A percentile compares a stretch with the other conserved stretches of the same genome.
These are phyloP conservation scores for Penicillium sp. DNA, from an alignment of 2,329 filamentous ascomycete species.

Conservation along the genomic window DNA sequence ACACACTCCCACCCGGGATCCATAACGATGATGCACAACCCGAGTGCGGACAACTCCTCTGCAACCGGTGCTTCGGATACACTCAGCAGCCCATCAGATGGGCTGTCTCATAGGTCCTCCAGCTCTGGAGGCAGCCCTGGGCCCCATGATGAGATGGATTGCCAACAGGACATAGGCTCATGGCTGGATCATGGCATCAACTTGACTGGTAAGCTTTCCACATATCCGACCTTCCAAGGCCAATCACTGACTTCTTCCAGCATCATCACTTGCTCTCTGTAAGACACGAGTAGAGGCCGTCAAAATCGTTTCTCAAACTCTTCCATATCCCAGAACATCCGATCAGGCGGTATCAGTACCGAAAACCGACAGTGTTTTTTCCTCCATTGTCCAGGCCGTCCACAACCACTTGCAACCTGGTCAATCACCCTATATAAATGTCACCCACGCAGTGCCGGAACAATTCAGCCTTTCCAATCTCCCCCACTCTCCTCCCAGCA, in stretches of 20 bases:
- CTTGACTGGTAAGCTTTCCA: slow-evolving; percentile 33
- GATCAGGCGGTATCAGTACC: slow-evolving; percentile 31
- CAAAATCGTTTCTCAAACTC: slow-evolving; percentile 59
- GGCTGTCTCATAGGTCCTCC: slow-evolving; percentile 31
- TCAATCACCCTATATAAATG: slow-evolving; percentile 60
- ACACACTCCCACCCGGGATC: slow-evolving; percentile 28
- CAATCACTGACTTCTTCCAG: slow-evolving; percentile 18
- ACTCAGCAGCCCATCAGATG: slow-evolving; percentile 32
- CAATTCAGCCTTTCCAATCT: slow-evolving; percentile 62
- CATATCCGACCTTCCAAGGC: neutral
- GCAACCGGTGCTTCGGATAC: slow-evolving; percentile 28
- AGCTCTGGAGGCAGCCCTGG: slow-evolving; percentile 33
- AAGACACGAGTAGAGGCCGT: slow-evolving; percentile 45
- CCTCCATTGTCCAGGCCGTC: slow-evolving; percentile 54
- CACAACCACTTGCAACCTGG: slow-evolving; percentile 52
- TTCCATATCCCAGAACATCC: slow-evolving; percentile 52
- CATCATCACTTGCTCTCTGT: slow-evolving; percentile 40
- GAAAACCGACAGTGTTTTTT: slow-evolving; percentile 47
- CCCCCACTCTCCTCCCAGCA: slow-evolving; percentile 61
- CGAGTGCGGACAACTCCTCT: slow-evolving; percentile 29
- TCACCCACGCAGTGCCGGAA: slow-evolving; percentile 62
- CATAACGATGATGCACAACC: slow-evolving; percentile 28
- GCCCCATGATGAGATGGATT: slow-evolving; percentile 33
- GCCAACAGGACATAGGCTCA: slow-evolving; percentile 30
- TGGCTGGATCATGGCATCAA: slow-evolving; percentile 41